A percentile compares a stretch with the other conserved stretches of the same genome.
phyloP scores from a whole-genome alignment of 202 grass and related monocot species.

The Sporobolus alterniflorus region DNA sequence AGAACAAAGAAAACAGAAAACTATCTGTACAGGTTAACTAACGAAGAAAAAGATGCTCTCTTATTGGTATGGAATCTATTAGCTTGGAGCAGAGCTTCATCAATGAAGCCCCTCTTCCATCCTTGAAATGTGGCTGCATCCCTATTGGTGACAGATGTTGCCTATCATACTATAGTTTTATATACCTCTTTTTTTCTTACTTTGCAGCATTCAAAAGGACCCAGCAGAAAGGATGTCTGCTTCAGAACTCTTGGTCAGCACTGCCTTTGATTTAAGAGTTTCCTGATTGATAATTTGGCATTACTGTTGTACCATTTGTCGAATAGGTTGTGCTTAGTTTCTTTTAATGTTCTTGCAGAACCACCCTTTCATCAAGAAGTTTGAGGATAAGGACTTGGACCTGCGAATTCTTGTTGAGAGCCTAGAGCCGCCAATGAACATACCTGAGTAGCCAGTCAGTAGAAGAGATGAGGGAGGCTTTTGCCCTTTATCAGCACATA shows the following conservation, averaged over 20 bases:
- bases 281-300: neutral
- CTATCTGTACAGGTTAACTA: no score
- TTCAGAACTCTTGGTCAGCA: slow-evolving; percentile 91
- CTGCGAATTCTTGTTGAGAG: slow-evolving; percentile 70
- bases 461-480: neutral
- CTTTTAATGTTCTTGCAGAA: slow-evolving; percentile 43
- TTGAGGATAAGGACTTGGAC: slow-evolving; percentile 87
- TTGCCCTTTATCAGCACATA: neutral
- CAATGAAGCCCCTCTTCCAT: no score
- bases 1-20: no score
- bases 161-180: neutral
- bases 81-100: no score
- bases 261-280: slow-evolving; percentile 38
- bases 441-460: slow-evolving; percentile 45
- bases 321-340: neutral
- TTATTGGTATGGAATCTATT: no score
- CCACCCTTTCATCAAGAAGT: slow-evolving; percentile 97
- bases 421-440: slow-evolving; percentile 85
- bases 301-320: neutral
- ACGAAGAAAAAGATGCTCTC: no score
- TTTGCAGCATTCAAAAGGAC: slow-evolving; percentile 72
- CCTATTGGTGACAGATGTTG: neutral
- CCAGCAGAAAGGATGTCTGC: slow-evolving; percentile 73
- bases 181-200: neutral
- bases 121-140: no score